These are phyloP conservation scores for Aspergillus cavernicola DNA, from an alignment of 495 filamentous ascomycete genomes.

Conservation along the genomic window DNA sequence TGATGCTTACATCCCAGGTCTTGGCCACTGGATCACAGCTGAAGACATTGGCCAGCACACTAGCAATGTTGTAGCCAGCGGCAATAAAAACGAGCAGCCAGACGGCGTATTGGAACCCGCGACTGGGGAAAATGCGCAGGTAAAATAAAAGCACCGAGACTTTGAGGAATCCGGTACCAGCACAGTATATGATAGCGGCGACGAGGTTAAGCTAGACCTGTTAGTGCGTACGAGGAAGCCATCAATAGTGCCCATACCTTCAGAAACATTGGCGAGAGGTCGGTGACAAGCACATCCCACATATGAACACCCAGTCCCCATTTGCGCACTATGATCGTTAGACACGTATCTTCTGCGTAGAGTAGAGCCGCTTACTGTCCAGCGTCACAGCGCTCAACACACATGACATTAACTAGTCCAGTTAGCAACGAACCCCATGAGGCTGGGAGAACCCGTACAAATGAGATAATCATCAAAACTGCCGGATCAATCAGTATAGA, in stretches of 20 bases:
- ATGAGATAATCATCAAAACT: conserved; percentile 30
- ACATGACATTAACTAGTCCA: conserved; percentile 18
- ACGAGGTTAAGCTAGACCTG: conserved; percentile 11
- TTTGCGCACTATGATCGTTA: conserved; percentile 13
- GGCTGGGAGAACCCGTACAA: conserved; percentile 21
- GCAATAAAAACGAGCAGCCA: conserved; percentile 34
- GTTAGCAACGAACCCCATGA: conserved; percentile 1
- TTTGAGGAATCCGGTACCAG: conserved; percentile 36
- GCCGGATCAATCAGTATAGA: conserved; percentile 1
- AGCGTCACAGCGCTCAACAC: conserved; percentile 27
- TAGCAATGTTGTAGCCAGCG: conserved; percentile 31
- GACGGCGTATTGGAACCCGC: conserved; percentile 29
- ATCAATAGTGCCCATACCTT: conserved; percentile 2
- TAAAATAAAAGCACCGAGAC: conserved; percentile 47
- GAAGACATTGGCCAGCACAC: conserved; percentile 32
- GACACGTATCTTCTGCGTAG: neutral
- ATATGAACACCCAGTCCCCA: conserved; percentile 14
- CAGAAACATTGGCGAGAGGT: conserved; percentile 12
- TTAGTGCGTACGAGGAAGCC: neutral
- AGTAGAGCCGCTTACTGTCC: conserved; percentile 19
- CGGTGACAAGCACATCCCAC: conserved; percentile 10
- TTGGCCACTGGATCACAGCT: conserved; percentile 30
- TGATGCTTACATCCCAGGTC: conserved; percentile 28
- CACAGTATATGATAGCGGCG: conserved; percentile 33
- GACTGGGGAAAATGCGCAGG: conserved; percentile 44